These are phyloP conservation scores for Ricinus communis DNA, from an alignment of 345 rosid species.

Conservation along the genomic window DNA sequence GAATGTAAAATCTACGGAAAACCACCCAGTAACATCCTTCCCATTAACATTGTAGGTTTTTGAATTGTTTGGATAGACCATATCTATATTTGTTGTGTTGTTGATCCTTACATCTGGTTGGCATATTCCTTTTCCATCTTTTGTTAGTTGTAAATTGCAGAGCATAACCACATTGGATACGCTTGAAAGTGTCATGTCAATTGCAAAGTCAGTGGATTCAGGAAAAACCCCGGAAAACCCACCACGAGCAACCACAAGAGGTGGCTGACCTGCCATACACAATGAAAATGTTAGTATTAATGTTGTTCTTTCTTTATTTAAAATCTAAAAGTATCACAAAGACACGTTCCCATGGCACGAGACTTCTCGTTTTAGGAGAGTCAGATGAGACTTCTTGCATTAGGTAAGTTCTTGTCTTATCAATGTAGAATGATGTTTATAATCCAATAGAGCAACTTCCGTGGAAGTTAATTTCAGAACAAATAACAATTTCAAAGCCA, in stretches of 20 bases:
- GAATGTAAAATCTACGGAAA: constrained; percentile 46
- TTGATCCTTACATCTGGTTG: constrained; percentile 53
- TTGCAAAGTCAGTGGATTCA: constrained; percentile 51
- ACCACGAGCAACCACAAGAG: constrained; percentile 70
- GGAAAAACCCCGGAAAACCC: constrained; percentile 87
- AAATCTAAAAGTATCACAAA: too few relatives aligned
- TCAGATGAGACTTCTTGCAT: too few relatives aligned
- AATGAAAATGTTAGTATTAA: neutral
- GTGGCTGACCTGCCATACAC: constrained; percentile 48
- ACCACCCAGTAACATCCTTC: constrained; percentile 56
- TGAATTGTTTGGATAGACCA: constrained; percentile 33
- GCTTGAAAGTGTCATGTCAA: constrained; percentile 38
- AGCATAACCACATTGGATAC: constrained; percentile 37
- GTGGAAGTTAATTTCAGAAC: too few relatives aligned
- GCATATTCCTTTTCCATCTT: constrained; percentile 69
- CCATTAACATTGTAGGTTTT: constrained; percentile 60
- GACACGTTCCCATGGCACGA: too few relatives aligned
- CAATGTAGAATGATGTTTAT: too few relatives aligned
- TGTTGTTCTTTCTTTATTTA: neutral
- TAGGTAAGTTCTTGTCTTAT: too few relatives aligned
- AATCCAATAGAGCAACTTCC: too few relatives aligned
- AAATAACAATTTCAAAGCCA: too few relatives aligned
- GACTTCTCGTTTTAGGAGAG: too few relatives aligned
- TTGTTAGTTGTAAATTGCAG: constrained; percentile 71
- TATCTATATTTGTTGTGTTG: constrained; percentile 51